A percentile compares a stretch with the other conserved stretches of the same genome.
Evolutionary conservation across 1,284 basidiomycete genomes (phyloP).

Genomic region (Phylloboletellus chloephorus): DNA sequence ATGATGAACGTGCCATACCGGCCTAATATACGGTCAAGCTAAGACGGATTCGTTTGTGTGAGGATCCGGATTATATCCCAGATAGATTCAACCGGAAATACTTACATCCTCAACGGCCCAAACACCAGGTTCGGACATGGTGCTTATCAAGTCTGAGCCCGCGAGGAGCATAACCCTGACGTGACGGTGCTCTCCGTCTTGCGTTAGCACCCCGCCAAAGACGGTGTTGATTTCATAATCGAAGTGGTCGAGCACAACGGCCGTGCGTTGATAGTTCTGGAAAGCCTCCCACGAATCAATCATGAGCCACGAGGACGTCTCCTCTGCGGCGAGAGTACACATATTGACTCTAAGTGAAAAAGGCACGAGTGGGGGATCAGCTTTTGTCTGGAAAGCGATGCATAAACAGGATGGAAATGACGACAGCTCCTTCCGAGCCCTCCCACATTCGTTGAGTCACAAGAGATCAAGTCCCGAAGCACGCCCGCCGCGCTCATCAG

Average conservation of each 20-base stretch:
- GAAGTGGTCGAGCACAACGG: slow-evolving; percentile 94
- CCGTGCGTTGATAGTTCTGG: slow-evolving; percentile 91
- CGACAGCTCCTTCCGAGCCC: slow-evolving; percentile 9
- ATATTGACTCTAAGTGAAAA: slow-evolving; percentile 67
- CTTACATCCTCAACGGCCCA: slow-evolving; percentile 92
- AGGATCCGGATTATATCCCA: slow-evolving; percentile 15
- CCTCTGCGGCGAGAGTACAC: slow-evolving; percentile 82
- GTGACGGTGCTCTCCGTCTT: slow-evolving; percentile 57
- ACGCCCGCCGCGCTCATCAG: slow-evolving; percentile 11
- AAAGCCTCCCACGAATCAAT: slow-evolving; percentile 97
- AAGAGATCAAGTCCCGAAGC: slow-evolving; percentile 14
- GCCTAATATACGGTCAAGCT: slow-evolving; percentile 95
- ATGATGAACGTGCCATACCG: slow-evolving; percentile 94
- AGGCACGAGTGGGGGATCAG: slow-evolving; percentile 14
- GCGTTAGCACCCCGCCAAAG: slow-evolving; percentile 64
- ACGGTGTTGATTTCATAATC: slow-evolving; percentile 88
- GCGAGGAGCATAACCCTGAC: slow-evolving; percentile 91
- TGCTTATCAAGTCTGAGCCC: slow-evolving; percentile 94
- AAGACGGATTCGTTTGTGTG: slow-evolving; percentile 11
- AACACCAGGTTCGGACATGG: slow-evolving; percentile 98
- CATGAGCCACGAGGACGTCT: slow-evolving; percentile 82
- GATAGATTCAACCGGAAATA: slow-evolving; percentile 15
- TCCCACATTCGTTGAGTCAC: slow-evolving; percentile 7
- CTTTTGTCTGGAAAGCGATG: slow-evolving; percentile 9
- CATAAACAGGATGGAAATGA: slow-evolving; percentile 4